Conservation (phyloP, 164 flowering plant species). For the Vitis amurensis region DNA sequence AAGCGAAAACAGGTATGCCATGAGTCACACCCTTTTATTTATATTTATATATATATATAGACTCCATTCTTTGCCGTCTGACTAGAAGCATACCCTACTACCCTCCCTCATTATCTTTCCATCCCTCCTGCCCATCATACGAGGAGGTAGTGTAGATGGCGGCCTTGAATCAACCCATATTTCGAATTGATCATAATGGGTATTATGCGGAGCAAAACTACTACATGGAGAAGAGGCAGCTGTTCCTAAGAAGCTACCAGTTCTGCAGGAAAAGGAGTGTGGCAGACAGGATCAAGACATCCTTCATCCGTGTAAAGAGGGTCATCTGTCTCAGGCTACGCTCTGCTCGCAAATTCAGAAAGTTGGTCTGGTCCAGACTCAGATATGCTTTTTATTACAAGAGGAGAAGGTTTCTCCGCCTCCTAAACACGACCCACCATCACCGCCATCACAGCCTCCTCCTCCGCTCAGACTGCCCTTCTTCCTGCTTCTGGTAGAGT, state of each 20-base stretch:
- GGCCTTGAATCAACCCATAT: conserved; percentile 1
- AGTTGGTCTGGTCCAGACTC: conserved; percentile 42
- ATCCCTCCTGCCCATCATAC: no score
- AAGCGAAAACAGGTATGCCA: not conserved
- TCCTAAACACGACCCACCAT: conserved; percentile 15
- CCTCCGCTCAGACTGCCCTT: not conserved
- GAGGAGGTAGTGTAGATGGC: not conserved
- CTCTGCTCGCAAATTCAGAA: conserved; percentile 38
- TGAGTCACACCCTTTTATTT: not conserved
- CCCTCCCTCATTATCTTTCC: no score
- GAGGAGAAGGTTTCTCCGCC: conserved; percentile 34
- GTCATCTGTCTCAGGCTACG: conserved; percentile 40
- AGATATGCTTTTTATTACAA: conserved; percentile 18
- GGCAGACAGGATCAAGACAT: conserved; percentile 43
- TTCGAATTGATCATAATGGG: conserved; percentile 7
- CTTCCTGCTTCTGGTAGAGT: conserved; percentile 16
- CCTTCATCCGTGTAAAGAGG: conserved; percentile 41
- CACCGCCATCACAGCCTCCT: not conserved
- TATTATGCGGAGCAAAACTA: conserved; percentile 4
- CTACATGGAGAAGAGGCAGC: conserved; percentile 57
- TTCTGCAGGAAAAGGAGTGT: conserved; percentile 53
- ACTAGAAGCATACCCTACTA: no score
- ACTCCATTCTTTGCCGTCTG: no score
- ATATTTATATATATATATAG: not conserved
- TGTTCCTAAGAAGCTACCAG: conserved; percentile 73